Percentiles rank a stretch among this genome's conserved stretches.
phyloP scores from a whole-genome alignment of 352 stramenopile species.

The Globisporangium lucens region DNA sequence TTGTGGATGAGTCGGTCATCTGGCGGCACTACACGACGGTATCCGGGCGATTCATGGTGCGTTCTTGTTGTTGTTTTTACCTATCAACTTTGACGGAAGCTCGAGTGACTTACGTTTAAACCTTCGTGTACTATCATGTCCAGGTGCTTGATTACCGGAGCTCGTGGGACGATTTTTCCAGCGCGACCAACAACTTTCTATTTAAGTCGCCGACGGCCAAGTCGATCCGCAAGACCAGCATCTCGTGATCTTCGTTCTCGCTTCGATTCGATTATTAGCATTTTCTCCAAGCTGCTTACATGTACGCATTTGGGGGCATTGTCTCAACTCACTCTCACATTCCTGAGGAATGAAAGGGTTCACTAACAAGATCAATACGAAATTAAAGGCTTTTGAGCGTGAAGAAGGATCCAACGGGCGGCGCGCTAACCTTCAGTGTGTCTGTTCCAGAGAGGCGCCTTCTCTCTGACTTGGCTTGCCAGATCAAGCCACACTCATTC shows the following conservation, averaged over 20 bases:
- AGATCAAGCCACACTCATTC: background rate
- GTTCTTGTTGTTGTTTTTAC: background rate
- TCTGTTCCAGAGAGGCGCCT: constrained; percentile 4
- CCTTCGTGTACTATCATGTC: background rate
- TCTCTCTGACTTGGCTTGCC: background rate
- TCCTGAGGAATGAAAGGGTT: background rate
- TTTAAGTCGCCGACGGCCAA: constrained; percentile 25
- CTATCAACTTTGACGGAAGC: background rate
- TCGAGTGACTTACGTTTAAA: background rate
- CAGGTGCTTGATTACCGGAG: constrained; percentile 32
- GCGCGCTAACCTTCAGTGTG: background rate
- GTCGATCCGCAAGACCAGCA: constrained; percentile 29
- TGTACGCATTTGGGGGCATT: background rate
- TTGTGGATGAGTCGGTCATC: constrained; percentile 74
- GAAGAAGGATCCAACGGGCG: background rate
- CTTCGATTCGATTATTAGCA: background rate
- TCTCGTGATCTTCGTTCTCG: constrained; percentile 20
- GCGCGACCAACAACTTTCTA: constrained; percentile 16
- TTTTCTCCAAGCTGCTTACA: background rate
- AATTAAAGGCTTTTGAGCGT: background rate
- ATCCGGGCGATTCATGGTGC: constrained; percentile 71
- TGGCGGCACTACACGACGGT: constrained; percentile 71
- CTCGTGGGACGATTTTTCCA: constrained; percentile 15
- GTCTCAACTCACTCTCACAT: background rate
- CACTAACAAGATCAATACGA: constrained; percentile 1